These are phyloP conservation scores for Cyberlindnera sargentensis DNA, from an alignment of 805 yeast genomes.

Conservation along the genomic window DNA sequence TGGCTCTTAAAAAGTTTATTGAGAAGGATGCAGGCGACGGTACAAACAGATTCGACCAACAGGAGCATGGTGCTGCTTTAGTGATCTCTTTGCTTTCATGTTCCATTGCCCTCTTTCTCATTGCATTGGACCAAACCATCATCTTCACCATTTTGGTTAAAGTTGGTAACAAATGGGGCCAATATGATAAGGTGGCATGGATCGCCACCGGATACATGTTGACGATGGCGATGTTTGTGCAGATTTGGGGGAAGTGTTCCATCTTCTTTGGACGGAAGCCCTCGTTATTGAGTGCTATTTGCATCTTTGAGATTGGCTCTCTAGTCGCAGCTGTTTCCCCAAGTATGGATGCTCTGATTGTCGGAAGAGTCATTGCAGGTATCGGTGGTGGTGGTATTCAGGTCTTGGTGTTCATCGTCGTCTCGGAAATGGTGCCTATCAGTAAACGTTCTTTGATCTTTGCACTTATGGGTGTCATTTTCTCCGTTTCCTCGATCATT, in stretches of 20 bases:
- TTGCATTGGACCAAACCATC: conserved; percentile 55
- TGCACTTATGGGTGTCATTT: conserved; percentile 25
- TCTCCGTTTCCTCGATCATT: conserved; percentile 42
- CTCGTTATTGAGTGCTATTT: conserved; percentile 5
- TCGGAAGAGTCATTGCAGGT: conserved; percentile 67
- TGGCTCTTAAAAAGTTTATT: conserved; percentile 4
- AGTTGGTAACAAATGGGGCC: conserved; percentile 44
- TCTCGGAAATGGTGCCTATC: conserved; percentile 41
- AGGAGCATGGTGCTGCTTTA: conserved; percentile 8
- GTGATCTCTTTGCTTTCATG: conserved; percentile 14
- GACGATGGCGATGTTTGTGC: conserved; percentile 45
- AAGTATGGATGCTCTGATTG: conserved; percentile 53
- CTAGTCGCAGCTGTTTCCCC: conserved; percentile 47
- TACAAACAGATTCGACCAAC: conserved; percentile 13
- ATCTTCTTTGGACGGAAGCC: conserved; percentile 50
- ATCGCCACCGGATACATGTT: conserved; percentile 46
- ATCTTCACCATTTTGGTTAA: conserved; percentile 42
- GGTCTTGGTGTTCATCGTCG: conserved; percentile 47
- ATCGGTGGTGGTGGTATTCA: conserved; percentile 69
- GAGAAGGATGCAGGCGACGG: conserved; percentile 22
- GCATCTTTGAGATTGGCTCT: conserved; percentile 55
- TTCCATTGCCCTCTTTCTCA: conserved; percentile 21
- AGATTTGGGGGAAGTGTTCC: conserved; percentile 50
- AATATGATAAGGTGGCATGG: conserved; percentile 53
- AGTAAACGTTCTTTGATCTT: conserved; percentile 16